Conservation (phyloP, 306 rosid genomes). For the Datisca glomerata region DNA sequence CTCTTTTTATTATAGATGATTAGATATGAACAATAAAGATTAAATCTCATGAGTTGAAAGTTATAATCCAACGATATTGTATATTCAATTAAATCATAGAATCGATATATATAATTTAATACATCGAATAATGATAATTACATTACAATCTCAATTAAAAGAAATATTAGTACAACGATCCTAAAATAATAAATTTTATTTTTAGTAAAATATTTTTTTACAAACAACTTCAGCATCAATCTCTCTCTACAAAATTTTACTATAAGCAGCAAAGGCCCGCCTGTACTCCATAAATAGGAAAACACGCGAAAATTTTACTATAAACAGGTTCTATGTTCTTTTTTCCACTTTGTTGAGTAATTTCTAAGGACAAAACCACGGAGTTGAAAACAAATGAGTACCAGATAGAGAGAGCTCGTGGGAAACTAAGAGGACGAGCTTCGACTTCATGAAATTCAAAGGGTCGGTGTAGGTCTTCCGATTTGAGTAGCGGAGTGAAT, state of each 20-base stretch:
- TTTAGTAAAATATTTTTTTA: no score
- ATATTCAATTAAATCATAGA: no score
- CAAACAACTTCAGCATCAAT: constrained; percentile 38
- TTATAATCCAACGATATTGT: no score
- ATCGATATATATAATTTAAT: no score
- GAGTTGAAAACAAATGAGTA: constrained; percentile 6
- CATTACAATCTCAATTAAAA: no score
- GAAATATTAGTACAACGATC: no score
- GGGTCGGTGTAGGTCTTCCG: constrained; percentile 22
- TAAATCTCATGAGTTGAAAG: no score
- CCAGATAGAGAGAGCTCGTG: constrained; percentile 85
- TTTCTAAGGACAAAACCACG: not conserved
- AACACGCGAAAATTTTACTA: not conserved
- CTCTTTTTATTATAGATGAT: no score
- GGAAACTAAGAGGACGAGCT: constrained; percentile 76
- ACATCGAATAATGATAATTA: no score
- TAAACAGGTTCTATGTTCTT: constrained; percentile 1
- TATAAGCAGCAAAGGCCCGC: constrained; percentile 32
- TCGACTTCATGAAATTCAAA: constrained; percentile 69
- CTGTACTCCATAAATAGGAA: constrained; percentile 10
- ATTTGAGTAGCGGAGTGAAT: not conserved
- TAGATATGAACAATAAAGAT: no score
- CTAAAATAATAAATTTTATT: no score
- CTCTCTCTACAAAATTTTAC: not conserved
- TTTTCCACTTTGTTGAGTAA: not conserved